Conservation (phyloP, 306 rosid genomes). For the Begonia masoniana region DNA sequence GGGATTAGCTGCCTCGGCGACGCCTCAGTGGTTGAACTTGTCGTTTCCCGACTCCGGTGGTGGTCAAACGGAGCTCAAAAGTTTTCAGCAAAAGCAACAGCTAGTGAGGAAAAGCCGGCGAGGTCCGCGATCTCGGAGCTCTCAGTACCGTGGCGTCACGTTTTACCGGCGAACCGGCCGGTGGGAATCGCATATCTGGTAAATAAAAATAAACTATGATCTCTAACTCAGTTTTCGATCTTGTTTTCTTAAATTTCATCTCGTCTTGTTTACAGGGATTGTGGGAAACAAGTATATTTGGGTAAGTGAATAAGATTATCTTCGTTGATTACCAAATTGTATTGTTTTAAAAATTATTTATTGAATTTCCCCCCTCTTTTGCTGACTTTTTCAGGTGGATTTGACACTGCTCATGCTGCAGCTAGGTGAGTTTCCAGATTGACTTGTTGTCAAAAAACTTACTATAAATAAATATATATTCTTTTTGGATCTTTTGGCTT, state of each 20-base stretch:
- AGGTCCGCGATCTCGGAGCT: conserved; percentile 47
- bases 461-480: not conserved
- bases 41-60: conserved; percentile 20
- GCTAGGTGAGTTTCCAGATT: conserved; percentile 21
- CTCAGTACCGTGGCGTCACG: conserved; percentile 45
- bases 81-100: conserved; percentile 19
- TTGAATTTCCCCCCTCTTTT: not conserved
- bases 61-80: conserved; percentile 12
- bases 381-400: conserved; percentile 27
- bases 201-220: not conserved
- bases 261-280: conserved; percentile 24
- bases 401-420: conserved; percentile 48
- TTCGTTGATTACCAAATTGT: not conserved
- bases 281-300: conserved; percentile 52
- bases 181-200: conserved; percentile 69
- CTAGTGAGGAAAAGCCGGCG: conserved; percentile 28
- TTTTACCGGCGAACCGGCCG: conserved; percentile 51
- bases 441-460: too few relatives aligned
- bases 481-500: not conserved
- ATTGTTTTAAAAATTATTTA: not conserved
- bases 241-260: not conserved
- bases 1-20: conserved; percentile 10
- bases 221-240: not conserved
- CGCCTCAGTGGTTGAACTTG: conserved; percentile 33
- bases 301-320: conserved; percentile 17